These are phyloP conservation scores for Curvularia spicifera DNA, from an alignment of 2,329 filamentous ascomycete genomes.

Conservation along the genomic window DNA sequence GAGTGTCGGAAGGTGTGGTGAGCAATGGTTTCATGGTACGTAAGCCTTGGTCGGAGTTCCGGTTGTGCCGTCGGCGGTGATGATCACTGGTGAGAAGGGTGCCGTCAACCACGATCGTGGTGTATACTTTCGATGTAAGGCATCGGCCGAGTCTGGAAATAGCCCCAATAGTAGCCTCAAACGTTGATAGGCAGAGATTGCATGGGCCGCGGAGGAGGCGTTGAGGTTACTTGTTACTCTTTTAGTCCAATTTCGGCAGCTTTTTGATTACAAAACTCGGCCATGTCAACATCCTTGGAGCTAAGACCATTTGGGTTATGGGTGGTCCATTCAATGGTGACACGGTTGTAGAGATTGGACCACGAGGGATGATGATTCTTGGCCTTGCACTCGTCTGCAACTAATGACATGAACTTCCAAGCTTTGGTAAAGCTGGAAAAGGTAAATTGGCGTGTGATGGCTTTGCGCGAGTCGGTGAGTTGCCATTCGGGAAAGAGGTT, in stretches of 20 bases:
- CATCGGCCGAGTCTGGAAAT: neutral
- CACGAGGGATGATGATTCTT: slow-evolving; percentile 45
- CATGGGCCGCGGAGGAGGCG: neutral
- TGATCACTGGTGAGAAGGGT: neutral
- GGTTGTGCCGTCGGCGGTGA: neutral
- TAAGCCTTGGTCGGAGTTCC: neutral
- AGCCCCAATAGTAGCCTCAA: neutral
- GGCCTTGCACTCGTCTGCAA: slow-evolving; percentile 44
- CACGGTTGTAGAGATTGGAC: slow-evolving; percentile 44
- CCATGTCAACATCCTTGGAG: slow-evolving; percentile 47
- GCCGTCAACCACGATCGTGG: neutral
- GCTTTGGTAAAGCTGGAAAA: slow-evolving; percentile 43
- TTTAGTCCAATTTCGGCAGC: slow-evolving; percentile 40
- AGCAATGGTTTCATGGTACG: neutral
- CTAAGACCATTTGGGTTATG: slow-evolving; percentile 45
- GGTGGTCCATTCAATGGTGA: slow-evolving; percentile 47
- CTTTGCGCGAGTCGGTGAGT: slow-evolving; percentile 31
- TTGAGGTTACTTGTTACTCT: neutral
- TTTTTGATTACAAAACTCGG: slow-evolving; percentile 43
- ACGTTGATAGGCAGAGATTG: neutral
- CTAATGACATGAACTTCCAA: slow-evolving; percentile 43
- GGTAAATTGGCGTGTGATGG: slow-evolving; percentile 35
- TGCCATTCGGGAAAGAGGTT: slow-evolving; percentile 36
- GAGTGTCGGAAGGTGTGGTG: neutral
- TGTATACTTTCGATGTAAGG: neutral